A percentile compares a stretch with the other conserved stretches of the same genome.
These are phyloP conservation scores for Dispira simplex DNA, from an alignment of 192 early-diverging fungal species.

Conservation along the genomic window DNA sequence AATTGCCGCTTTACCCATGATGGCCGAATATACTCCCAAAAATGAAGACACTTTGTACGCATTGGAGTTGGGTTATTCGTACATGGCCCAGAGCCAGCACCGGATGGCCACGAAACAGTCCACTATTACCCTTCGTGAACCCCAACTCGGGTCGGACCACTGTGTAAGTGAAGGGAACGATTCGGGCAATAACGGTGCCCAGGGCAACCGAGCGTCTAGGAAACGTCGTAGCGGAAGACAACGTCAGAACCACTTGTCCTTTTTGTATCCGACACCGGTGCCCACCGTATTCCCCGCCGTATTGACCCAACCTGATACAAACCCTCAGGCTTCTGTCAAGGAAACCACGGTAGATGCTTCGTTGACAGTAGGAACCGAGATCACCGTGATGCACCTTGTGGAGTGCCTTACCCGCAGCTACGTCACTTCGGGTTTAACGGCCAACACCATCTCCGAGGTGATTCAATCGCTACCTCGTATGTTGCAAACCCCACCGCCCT, in stretches of 20 bases:
- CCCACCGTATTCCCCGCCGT: constrained; percentile 7
- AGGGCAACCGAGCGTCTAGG: too few relatives aligned
- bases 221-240: too few relatives aligned
- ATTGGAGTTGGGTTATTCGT: neutral
- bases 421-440: neutral
- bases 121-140: constrained; percentile 1
- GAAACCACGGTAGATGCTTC: neutral
- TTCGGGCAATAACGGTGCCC: too few relatives aligned
- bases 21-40: neutral
- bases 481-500: constrained; percentile 4
- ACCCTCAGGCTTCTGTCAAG: neutral
- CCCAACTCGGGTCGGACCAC: neutral
- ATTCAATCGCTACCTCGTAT: constrained; percentile 3
- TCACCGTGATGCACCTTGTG: neutral
- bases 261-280: constrained; percentile 1
- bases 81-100: constrained; percentile 8
- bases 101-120: neutral
- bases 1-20: constrained; percentile 3
- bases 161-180: neutral
- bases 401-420: neutral
- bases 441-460: neutral
- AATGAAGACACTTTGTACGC: constrained; percentile 9
- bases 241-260: neutral
- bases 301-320: neutral
- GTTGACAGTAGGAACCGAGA: constrained; percentile 5